phyloP scores from a whole-genome alignment of 2,329 filamentous ascomycete genomes.

The Cyphellophora europaea region DNA sequence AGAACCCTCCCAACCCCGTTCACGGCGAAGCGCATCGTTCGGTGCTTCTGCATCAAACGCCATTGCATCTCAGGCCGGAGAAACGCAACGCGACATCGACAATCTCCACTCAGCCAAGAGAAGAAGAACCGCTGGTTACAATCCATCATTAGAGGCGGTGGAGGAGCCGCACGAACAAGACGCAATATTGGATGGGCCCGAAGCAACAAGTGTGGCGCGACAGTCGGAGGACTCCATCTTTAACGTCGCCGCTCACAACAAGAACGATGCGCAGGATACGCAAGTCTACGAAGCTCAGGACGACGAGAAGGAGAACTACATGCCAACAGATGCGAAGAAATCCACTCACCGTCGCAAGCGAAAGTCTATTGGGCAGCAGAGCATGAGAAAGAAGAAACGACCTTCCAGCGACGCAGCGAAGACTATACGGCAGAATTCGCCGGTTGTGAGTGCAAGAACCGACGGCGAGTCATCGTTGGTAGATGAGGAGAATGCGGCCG shows the following conservation, averaged over 20 bases:
- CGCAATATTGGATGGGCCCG: neutral
- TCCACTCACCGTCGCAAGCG: slow-evolving; percentile 28
- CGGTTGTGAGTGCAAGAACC: no score
- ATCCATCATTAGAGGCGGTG: slow-evolving; percentile 8
- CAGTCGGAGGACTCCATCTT: slow-evolving; percentile 7
- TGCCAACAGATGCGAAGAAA: neutral
- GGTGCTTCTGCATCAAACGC: neutral
- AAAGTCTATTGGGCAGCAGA: slow-evolving; percentile 22
- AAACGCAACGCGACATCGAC: no score
- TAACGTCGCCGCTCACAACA: no score
- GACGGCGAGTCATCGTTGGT: no score
- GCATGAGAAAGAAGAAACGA: slow-evolving; percentile 9
- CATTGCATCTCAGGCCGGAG: no score
- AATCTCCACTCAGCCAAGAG: neutral
- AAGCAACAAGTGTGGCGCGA: slow-evolving; percentile 3
- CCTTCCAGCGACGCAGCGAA: no score
- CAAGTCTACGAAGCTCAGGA: no score
- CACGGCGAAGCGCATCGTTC: slow-evolving; percentile 3
- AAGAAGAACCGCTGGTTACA: neutral
- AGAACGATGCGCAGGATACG: no score
- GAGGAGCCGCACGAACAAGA: slow-evolving; percentile 4
- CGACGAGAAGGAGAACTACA: slow-evolving; percentile 1
- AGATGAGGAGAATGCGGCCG: no score
- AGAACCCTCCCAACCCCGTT: slow-evolving; percentile 3
- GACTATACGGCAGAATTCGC: no score